Conservation (phyloP, 1,284 basidiomycete genomes). For the Salmacisia buchloeana region DNA sequence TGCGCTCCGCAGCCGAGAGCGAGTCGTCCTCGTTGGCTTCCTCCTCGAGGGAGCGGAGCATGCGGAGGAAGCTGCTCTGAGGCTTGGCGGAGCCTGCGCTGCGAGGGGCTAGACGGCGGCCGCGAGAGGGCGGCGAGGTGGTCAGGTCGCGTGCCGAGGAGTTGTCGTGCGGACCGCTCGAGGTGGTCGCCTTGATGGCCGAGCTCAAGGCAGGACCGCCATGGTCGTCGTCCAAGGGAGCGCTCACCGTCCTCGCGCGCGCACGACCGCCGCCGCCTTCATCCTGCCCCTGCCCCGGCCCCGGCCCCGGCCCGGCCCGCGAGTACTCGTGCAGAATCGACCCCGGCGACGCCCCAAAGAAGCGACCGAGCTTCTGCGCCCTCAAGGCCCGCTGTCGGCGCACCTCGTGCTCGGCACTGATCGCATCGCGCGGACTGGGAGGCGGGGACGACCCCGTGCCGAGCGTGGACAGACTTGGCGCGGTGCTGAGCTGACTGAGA, state of each 20-base stretch:
- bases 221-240: neutral
- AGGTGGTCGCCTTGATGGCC: no score
- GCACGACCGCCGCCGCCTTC: neutral
- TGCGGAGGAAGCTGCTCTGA: neutral
- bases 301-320: neutral
- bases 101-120: neutral
- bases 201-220: no score
- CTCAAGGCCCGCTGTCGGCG: slow-evolving; percentile 8
- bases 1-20: slow-evolving; percentile 9
- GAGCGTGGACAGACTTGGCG: slow-evolving; percentile 3
- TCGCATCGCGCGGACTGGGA: neutral
- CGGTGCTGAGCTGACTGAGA: neutral
- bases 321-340: neutral
- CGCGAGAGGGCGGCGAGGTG: neutral
- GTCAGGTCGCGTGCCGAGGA: no score
- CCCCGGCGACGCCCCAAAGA: slow-evolving; percentile 8
- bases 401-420: slow-evolving; percentile 8
- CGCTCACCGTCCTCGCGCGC: no score
- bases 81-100: slow-evolving; percentile 6
- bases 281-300: neutral
- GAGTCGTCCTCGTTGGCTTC: slow-evolving; percentile 21
- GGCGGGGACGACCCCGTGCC: neutral
- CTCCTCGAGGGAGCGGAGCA: slow-evolving; percentile 21
- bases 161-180: no score
- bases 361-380: slow-evolving; percentile 7